Conservation (phyloP, 495 filamentous ascomycete genomes). For the Penicillium riverlandense region DNA sequence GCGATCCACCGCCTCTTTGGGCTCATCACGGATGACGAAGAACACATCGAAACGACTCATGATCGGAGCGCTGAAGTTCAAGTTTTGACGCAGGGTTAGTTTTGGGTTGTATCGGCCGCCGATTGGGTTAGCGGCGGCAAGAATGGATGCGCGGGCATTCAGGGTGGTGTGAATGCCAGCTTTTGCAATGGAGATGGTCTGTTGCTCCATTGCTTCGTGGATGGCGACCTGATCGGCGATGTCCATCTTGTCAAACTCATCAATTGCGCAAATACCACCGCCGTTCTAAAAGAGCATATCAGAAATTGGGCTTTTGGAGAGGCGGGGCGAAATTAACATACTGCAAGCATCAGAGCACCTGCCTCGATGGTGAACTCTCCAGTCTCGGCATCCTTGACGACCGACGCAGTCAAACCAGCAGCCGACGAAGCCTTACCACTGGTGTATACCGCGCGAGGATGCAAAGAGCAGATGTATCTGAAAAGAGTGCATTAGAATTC, state of each 20-base stretch:
- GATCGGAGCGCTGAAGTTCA: slow-evolving; percentile 98
- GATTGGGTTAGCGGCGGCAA: slow-evolving; percentile 94
- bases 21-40: slow-evolving; percentile 97
- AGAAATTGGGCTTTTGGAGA: neutral
- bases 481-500: neutral
- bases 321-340: slow-evolving; percentile 33
- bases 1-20: slow-evolving; percentile 84
- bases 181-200: slow-evolving; percentile 99
- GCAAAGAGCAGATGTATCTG: slow-evolving; percentile 85
- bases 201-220: slow-evolving; percentile 99
- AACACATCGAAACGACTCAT: slow-evolving; percentile 99
- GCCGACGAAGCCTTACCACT: slow-evolving; percentile 97
- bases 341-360: slow-evolving; percentile 95
- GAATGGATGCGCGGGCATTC: slow-evolving; percentile 89
- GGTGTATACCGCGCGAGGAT: slow-evolving; percentile 94
- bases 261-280: slow-evolving; percentile 89
- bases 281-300: slow-evolving; percentile 26
- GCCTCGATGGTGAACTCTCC: slow-evolving; percentile 99
- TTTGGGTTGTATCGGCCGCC: slow-evolving; percentile 96
- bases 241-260: slow-evolving; percentile 99
- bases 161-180: slow-evolving; percentile 97
- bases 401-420: slow-evolving; percentile 93
- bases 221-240: slow-evolving; percentile 96
- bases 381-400: slow-evolving; percentile 96
- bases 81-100: slow-evolving; percentile 83